Evolutionary conservation across 805 yeast species (phyloP).

Genomic region (Candida berthetii): DNA sequence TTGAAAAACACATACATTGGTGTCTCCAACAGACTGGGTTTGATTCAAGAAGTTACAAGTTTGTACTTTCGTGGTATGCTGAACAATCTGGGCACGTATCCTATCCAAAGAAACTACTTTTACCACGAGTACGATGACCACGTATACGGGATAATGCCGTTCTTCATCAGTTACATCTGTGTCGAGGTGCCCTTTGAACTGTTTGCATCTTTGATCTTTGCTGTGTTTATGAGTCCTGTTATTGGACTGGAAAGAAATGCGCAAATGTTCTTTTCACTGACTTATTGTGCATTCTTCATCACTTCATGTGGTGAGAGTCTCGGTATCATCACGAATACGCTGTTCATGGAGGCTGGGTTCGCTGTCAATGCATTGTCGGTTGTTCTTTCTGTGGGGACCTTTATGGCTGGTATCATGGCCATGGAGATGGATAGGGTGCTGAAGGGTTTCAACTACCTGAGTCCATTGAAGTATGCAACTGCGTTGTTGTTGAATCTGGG

Average conservation of each 20-base stretch:
- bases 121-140: conserved; percentile 76
- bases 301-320: conserved; percentile 79
- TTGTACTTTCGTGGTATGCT: conserved; percentile 79
- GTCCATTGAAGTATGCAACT: conserved; percentile 71
- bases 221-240: conserved; percentile 60
- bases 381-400: conserved; percentile 61
- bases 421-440: conserved; percentile 66
- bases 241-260: conserved; percentile 69
- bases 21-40: conserved; percentile 64
- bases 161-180: conserved; percentile 51
- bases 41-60: conserved; percentile 67
- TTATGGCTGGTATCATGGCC: conserved; percentile 84
- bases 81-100: conserved; percentile 71
- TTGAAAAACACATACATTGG: conserved; percentile 40
- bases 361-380: conserved; percentile 71
- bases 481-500: conserved; percentile 49
- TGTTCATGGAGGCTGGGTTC: conserved; percentile 70
- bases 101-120: conserved; percentile 67
- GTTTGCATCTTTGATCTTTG: conserved; percentile 48
- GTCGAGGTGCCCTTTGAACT: conserved; percentile 68
- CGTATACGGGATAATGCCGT: conserved; percentile 62
- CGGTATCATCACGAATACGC: conserved; percentile 74
- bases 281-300: conserved; percentile 45
- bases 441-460: conserved; percentile 66
- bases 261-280: conserved; percentile 58